phyloP scores from a whole-genome alignment of 2,329 filamentous ascomycete genomes.

The Coniochaeta sp. region DNA sequence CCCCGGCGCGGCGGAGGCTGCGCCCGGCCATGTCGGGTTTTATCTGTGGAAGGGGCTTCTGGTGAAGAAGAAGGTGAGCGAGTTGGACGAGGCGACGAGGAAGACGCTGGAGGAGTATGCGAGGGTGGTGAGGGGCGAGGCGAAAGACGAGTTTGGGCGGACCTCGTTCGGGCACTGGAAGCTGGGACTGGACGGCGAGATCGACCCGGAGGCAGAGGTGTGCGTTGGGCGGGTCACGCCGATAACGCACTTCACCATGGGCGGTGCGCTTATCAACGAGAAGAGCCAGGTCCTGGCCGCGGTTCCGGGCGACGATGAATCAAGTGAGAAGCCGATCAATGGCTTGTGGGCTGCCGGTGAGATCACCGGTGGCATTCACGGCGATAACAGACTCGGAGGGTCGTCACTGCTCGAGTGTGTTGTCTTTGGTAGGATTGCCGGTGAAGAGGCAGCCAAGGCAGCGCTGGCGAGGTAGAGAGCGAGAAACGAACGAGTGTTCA shows the following conservation, averaged over 20 bases:
- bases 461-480: not conserved
- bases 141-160: slow-evolving; percentile 38
- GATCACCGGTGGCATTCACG: slow-evolving; percentile 57
- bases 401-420: slow-evolving; percentile 57
- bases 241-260: slow-evolving; percentile 62
- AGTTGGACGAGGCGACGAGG: slow-evolving; percentile 33
- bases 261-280: slow-evolving; percentile 50
- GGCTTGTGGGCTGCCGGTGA: slow-evolving; percentile 59
- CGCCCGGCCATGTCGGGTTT: slow-evolving; percentile 51
- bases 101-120: slow-evolving; percentile 42
- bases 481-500: not conserved
- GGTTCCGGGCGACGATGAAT: slow-evolving; percentile 14
- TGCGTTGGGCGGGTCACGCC: slow-evolving; percentile 55
- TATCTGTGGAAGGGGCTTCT: slow-evolving; percentile 57
- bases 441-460: slow-evolving; percentile 32
- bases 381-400: slow-evolving; percentile 54
- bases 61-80: slow-evolving; percentile 44
- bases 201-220: slow-evolving; percentile 26
- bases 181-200: slow-evolving; percentile 32
- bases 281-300: slow-evolving; percentile 41
- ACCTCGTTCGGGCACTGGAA: slow-evolving; percentile 48
- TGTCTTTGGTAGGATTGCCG: slow-evolving; percentile 55
- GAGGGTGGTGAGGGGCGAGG: slow-evolving; percentile 28
- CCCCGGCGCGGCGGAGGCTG: slow-evolving; percentile 44
- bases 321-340: slow-evolving; percentile 32